Base-by-base conservation (phyloP, 2,329 filamentous ascomycete genomes). In the Aspergillus thermomutatus region DNA sequence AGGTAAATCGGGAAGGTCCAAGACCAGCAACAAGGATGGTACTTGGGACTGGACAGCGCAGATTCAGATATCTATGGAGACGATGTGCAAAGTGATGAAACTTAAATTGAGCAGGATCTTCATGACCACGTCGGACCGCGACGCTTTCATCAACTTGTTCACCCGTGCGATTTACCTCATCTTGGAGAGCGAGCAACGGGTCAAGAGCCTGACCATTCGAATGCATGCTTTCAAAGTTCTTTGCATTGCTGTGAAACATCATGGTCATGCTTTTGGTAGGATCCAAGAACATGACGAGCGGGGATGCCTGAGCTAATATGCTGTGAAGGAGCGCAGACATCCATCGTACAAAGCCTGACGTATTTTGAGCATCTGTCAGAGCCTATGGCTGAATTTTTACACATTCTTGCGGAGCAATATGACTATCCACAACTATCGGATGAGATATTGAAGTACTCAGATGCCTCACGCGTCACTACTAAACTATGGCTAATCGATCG, bases 331-430 rank as follows among this genome's bases (percentile, higher is more conserved):
- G 94, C 94, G 1, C 94, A 99, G 81, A 97, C 96, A 49, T 96
- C 92, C 48, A 96, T 99, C 68, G 92, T 97, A 54, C 94, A 99
- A 74, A 97, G 94, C 70, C 78, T 99, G 64, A 96, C 94, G 4
- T 99, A 99, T 72, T 99, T 97, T 68, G 94, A 99, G 76, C 94
- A 99, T 74, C 79, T 99, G n/a, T 93, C 94, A 0, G 94, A 99
- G 70, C 94, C 94, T 1, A 99, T 99, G 94, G 94, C 94, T 31
- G 95, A 99, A 72, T 96, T 99, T 67, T 79, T 99, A 4, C 91
- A 97, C 67, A 99, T 97, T 68, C 81, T 99, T 26, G 88, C 92
- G 1, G 92, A 97, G 72, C 93, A 97, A 78, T 99, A 97, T 77
- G 94, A 99, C 75, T 96, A 97, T 71, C 90, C 92, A 17, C 94